Percentiles rank a stretch among this genome's conserved stretches.
phyloP scores from a whole-genome alignment of 805 yeast species.

The Cyberlindnera amylophila region DNA sequence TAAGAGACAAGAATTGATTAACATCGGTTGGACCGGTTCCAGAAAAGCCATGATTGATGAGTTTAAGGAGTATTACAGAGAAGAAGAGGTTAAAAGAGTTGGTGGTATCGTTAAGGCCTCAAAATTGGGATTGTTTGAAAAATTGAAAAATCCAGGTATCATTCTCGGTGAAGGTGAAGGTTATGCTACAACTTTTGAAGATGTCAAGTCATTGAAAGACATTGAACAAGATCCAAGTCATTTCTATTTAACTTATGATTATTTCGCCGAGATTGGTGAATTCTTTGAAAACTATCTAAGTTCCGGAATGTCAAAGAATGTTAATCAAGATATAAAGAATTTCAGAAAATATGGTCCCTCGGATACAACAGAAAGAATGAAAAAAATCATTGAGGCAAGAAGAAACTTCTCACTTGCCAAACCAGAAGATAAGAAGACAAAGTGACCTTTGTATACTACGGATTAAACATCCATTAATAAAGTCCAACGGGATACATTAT shows the following conservation, averaged over 20 bases:
- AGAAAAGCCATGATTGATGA: conserved; percentile 67
- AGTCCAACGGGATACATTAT: background rate
- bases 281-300: conserved; percentile 38
- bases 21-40: conserved; percentile 94
- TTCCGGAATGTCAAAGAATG: conserved; percentile 31
- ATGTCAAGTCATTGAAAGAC: conserved; percentile 36
- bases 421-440: conserved; percentile 10
- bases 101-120: conserved; percentile 81
- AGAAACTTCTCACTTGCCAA: conserved; percentile 5
- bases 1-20: conserved; percentile 43
- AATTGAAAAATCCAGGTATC: conserved; percentile 55
- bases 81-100: conserved; percentile 53
- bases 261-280: conserved; percentile 48
- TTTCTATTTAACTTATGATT: conserved; percentile 54
- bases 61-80: conserved; percentile 67
- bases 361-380: conserved; percentile 40
- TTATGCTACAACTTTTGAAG: conserved; percentile 47
- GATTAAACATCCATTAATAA: background rate
- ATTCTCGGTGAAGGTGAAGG: conserved; percentile 80
- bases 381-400: conserved; percentile 29
- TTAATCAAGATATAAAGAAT: conserved; percentile 48
- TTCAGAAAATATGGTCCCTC: conserved; percentile 67
- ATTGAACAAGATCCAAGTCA: conserved; percentile 38
- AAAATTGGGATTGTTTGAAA: conserved; percentile 63
- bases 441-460: no score